Percentiles rank a stretch among this genome's conserved stretches.
Conservation (phyloP, 2,329 filamentous ascomycete genomes). For the Stenocarpella maydis region DNA sequence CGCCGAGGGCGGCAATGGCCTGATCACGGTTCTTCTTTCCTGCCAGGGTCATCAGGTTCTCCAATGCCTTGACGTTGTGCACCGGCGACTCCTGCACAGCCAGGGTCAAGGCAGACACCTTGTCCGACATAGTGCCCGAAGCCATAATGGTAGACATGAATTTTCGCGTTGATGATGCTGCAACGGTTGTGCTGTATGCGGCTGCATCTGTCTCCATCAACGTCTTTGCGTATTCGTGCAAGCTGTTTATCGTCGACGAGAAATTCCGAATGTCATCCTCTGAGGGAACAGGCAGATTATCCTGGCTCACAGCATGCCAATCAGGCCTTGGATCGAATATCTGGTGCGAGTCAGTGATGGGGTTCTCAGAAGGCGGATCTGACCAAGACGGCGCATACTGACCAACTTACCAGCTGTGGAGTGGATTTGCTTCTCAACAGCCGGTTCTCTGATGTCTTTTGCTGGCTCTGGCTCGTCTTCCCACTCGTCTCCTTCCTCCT, state of each 20-base stretch:
- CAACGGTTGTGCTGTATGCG: conserved; percentile 76
- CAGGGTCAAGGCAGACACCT: conserved; percentile 92
- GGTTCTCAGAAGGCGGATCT: conserved; percentile 27
- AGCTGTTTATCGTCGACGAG: conserved; percentile 53
- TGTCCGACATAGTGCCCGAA: conserved; percentile 94
- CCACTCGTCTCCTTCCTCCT: conserved; percentile 44
- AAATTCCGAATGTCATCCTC: conserved; percentile 56
- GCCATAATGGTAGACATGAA: conserved; percentile 98
- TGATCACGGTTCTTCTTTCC: conserved; percentile 93
- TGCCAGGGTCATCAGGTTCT: conserved; percentile 82
- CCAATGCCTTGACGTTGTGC: conserved; percentile 89
- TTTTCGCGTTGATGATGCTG: conserved; percentile 87
- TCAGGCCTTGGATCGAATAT: conserved; percentile 65
- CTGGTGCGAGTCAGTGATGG: conserved; percentile 45
- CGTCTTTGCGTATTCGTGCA: conserved; percentile 75
- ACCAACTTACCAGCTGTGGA: conserved; percentile 48
- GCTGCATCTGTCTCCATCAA: conserved; percentile 82
- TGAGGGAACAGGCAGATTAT: conserved; percentile 52
- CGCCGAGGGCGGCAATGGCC: conserved; percentile 89
- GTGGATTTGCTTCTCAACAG: conserved; percentile 41
- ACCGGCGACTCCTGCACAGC: conserved; percentile 95
- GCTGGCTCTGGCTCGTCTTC: conserved; percentile 45
- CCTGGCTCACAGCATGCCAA: conserved; percentile 60
- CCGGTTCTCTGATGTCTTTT: conserved; percentile 41
- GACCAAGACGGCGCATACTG: conserved; percentile 47